A percentile compares a stretch with the other conserved stretches of the same genome.
phyloP scores from a whole-genome alignment of 441 rosid species.

The Manihot esculenta region DNA sequence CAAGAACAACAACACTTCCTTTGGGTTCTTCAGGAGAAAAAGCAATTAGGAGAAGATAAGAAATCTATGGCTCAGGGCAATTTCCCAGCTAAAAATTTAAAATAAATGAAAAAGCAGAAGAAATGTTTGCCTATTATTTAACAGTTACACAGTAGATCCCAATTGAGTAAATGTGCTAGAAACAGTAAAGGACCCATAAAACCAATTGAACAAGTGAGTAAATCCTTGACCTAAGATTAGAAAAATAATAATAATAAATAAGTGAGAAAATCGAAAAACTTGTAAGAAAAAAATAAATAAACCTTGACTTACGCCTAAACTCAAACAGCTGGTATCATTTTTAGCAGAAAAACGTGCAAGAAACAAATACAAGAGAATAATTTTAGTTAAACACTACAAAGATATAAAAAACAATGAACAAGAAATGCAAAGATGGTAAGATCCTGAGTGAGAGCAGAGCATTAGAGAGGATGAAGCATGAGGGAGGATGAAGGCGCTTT shows the following conservation, averaged over 20 bases:
- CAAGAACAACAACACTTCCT: not conserved
- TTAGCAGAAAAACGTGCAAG: too few relatives aligned
- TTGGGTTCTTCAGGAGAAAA: not conserved
- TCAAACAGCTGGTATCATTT: too few relatives aligned
- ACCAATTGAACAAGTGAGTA: not conserved
- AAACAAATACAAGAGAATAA: not conserved
- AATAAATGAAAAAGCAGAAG: not conserved
- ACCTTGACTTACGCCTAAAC: too few relatives aligned
- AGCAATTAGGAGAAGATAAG: constrained; percentile 9
- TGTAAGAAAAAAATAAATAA: not conserved
- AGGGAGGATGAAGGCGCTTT: not conserved
- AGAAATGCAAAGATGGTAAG: not conserved
- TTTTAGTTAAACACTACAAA: not conserved
- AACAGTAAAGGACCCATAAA: not conserved
- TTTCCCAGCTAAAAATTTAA: not conserved
- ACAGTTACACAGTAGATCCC: not conserved
- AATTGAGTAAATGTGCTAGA: not conserved
- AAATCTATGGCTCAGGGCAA: constrained; percentile 13
- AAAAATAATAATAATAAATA: not conserved
- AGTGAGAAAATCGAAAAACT: not conserved
- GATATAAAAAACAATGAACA: not conserved
- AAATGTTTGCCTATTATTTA: not conserved
- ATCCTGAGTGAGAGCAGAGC: not conserved
- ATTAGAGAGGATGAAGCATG: too few relatives aligned
- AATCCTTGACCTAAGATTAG: not conserved